Evolutionary conservation across 148 eudicot species (phyloP).

Genomic region (Fagopyrum tataricum): DNA sequence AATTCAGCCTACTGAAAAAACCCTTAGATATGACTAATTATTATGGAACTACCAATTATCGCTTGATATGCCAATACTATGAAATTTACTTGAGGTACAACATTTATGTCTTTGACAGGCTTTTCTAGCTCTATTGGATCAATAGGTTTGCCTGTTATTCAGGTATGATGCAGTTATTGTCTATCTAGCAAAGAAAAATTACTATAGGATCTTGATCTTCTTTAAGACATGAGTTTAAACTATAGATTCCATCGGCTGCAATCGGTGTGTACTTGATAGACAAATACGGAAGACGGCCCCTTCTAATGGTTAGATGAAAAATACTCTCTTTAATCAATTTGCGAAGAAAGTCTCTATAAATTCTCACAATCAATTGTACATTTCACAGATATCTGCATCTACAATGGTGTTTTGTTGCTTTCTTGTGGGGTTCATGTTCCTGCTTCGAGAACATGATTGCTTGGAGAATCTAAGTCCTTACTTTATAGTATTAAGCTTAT

Average conservation of each 20-base stretch:
- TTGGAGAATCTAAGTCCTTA: conserved; percentile 20
- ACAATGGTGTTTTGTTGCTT: conserved; percentile 25
- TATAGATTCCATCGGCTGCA: conserved; percentile 39
- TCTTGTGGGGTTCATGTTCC: not conserved
- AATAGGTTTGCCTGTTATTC: conserved; percentile 46
- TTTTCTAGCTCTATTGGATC: conserved; percentile 40
- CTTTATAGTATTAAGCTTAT: conserved; percentile 20
- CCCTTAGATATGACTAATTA: too few relatives aligned
- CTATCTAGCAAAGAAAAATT: too few relatives aligned
- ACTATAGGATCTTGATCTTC: not conserved
- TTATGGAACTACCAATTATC: too few relatives aligned
- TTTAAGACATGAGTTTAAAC: not conserved
- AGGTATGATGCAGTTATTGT: conserved; percentile 28
- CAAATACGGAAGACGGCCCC: conserved; percentile 41
- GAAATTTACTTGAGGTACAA: not conserved
- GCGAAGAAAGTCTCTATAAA: not conserved
- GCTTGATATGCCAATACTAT: not conserved
- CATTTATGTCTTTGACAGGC: conserved; percentile 27
- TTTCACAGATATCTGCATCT: conserved; percentile 20
- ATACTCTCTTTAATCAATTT: not conserved
- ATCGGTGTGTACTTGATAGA: conserved; percentile 43
- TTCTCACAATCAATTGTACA: not conserved
- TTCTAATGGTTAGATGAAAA: conserved; percentile 39
- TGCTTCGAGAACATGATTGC: conserved; percentile 9
- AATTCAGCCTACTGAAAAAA: too few relatives aligned